phyloP scores from a whole-genome alignment of 441 rosid genomes.

The Oxalis stricta region DNA sequence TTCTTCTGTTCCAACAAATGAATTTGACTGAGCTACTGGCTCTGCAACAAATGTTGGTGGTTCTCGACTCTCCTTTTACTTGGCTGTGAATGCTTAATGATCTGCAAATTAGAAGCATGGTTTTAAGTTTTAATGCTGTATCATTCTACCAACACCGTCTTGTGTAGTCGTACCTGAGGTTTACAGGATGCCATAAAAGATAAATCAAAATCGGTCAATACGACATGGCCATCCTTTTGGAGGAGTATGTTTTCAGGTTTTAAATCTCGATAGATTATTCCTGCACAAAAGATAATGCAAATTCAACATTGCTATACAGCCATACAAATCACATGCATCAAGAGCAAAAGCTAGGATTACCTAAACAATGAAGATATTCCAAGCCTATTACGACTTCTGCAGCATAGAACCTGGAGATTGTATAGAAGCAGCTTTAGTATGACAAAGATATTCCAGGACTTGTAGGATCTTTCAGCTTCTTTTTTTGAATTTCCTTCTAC shows the following conservation, averaged over 20 bases:
- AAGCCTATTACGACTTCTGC: conserved; percentile 80
- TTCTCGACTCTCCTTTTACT: conserved; percentile 50
- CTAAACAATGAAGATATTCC: conserved; percentile 98
- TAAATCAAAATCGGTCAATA: conserved; percentile 81
- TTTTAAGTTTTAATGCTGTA: no score
- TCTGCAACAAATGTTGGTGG: conserved; percentile 81
- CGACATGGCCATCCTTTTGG: conserved; percentile 63
- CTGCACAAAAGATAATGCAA: conserved; percentile 21
- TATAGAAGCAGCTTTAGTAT: no score
- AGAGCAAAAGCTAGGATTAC: no score
- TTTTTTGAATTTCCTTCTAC: no score
- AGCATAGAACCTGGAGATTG: conserved; percentile 71
- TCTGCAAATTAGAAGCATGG: no score
- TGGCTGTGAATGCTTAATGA: no score
- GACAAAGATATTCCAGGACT: no score
- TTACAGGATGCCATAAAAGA: conserved; percentile 91
- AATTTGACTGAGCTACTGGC: conserved; percentile 92
- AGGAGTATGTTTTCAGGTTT: conserved; percentile 89
- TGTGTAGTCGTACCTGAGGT: conserved; percentile 97
- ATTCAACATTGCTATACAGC: background rate
- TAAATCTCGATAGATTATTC: conserved; percentile 83
- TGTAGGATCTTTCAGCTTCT: no score
- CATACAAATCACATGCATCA: no score
- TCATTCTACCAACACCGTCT: no score
- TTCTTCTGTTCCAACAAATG: conserved; percentile 97